A percentile compares a stretch with the other conserved stretches of the same genome.
Conservation (phyloP, 495 filamentous ascomycete genomes). For the Penicillium atrosanguineum region DNA sequence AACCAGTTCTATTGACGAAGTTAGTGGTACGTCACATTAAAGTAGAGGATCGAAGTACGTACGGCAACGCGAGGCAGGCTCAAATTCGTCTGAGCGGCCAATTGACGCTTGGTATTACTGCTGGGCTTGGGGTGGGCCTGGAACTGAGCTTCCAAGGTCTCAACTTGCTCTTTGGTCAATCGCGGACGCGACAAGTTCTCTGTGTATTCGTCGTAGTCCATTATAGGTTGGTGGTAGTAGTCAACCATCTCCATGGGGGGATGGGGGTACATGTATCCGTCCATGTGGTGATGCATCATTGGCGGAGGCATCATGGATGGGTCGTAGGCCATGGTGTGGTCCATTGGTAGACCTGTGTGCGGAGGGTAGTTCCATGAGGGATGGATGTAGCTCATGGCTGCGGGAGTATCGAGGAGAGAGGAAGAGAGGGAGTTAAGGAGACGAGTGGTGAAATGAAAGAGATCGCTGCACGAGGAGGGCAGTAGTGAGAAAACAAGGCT, state of each 20-base stretch:
- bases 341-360: slow-evolving; percentile 39
- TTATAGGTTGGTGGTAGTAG: slow-evolving; percentile 48
- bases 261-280: slow-evolving; percentile 44
- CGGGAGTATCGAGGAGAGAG: slow-evolving; percentile 7
- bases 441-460: slow-evolving; percentile 1
- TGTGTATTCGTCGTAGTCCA: slow-evolving; percentile 50
- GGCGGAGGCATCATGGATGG: slow-evolving; percentile 39
- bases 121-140: slow-evolving; percentile 74
- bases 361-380: slow-evolving; percentile 42
- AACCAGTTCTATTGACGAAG: slow-evolving; percentile 72
- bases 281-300: slow-evolving; percentile 45
- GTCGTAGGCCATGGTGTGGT: slow-evolving; percentile 40
- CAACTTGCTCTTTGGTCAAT: slow-evolving; percentile 79
- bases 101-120: slow-evolving; percentile 69
- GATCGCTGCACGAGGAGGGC: slow-evolving; percentile 3
- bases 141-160: slow-evolving; percentile 72
- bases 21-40: neutral
- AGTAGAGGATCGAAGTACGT: slow-evolving; percentile 29
- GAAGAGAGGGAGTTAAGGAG: neutral
- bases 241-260: slow-evolving; percentile 46
- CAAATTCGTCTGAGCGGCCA: slow-evolving; percentile 69
- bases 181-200: slow-evolving; percentile 59
- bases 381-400: slow-evolving; percentile 45
- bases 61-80: slow-evolving; percentile 77
- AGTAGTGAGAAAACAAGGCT: slow-evolving; percentile 11